Conservation (phyloP, 345 rosid species). For the Litchi chinensis region DNA sequence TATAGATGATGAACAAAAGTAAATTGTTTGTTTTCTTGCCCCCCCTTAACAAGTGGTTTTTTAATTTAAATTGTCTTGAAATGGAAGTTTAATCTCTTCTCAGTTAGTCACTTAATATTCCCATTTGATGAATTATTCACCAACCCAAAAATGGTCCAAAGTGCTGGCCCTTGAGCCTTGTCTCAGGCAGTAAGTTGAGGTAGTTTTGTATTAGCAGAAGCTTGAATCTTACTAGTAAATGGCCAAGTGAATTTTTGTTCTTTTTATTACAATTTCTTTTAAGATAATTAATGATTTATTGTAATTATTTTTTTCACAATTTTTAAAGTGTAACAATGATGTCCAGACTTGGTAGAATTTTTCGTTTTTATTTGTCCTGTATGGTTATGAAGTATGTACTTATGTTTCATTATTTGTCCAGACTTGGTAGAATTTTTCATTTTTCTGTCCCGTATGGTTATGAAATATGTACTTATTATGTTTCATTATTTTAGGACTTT, state of each 20-base stretch:
- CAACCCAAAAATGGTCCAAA: background rate
- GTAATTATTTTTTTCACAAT: slow-evolving; percentile 1
- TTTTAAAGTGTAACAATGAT: background rate
- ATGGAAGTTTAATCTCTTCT: background rate
- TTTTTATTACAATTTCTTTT: background rate
- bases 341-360: background rate
- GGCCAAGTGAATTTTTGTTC: background rate
- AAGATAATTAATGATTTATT: background rate
- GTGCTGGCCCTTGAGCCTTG: background rate
- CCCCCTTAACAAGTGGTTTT: no score
- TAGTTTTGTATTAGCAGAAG: background rate
- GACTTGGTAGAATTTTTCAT: background rate
- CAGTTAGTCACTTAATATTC: background rate
- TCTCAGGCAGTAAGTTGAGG: background rate
- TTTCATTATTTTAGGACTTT: background rate
- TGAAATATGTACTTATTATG: background rate
- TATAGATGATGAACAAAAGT: no score
- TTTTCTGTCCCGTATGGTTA: background rate
- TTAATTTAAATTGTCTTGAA: background rate
- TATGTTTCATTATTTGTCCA: background rate
- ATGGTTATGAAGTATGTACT: background rate
- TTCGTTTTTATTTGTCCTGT: background rate
- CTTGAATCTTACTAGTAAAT: background rate
- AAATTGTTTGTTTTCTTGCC: no score
- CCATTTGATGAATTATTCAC: background rate